These are phyloP conservation scores for Inonotus obliquus DNA, from an alignment of 1,284 basidiomycete genomes.

Conservation along the genomic window DNA sequence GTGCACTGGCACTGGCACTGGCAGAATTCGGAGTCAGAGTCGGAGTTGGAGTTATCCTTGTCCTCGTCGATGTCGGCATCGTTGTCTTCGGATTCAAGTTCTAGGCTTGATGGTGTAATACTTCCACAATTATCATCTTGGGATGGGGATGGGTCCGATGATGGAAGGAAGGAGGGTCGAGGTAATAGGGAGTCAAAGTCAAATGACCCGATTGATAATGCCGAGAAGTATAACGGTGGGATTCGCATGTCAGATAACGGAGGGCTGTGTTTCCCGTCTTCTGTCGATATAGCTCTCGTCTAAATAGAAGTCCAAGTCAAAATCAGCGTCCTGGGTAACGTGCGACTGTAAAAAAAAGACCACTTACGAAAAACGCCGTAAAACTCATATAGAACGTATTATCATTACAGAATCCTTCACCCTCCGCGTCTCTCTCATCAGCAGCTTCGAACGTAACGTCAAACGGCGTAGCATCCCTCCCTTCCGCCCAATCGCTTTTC, in stretches of 20 bases:
- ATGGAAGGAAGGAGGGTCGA: slow-evolving; percentile 31
- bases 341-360: neutral
- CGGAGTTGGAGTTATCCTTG: too few relatives aligned
- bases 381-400: slow-evolving; percentile 43
- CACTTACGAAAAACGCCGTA: slow-evolving; percentile 35
- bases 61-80: neutral
- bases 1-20: neutral
- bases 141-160: neutral
- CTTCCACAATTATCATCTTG: neutral
- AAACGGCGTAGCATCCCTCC: slow-evolving; percentile 42
- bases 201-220: slow-evolving; percentile 30
- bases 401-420: slow-evolving; percentile 35
- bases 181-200: slow-evolving; percentile 36
- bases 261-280: slow-evolving; percentile 6
- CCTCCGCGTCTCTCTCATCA: slow-evolving; percentile 37
- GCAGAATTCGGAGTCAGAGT: neutral
- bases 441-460: slow-evolving; percentile 45
- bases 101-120: neutral
- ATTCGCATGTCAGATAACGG: slow-evolving; percentile 12
- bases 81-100: neutral
- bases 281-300: slow-evolving; percentile 7
- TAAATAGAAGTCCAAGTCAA: neutral
- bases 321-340: neutral
- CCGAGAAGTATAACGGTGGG: slow-evolving; percentile 26
- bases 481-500: slow-evolving; percentile 46